Evolutionary conservation across 192 early-diverging fungal genomes (phyloP).

Genomic region (Mortierella claussenii): DNA sequence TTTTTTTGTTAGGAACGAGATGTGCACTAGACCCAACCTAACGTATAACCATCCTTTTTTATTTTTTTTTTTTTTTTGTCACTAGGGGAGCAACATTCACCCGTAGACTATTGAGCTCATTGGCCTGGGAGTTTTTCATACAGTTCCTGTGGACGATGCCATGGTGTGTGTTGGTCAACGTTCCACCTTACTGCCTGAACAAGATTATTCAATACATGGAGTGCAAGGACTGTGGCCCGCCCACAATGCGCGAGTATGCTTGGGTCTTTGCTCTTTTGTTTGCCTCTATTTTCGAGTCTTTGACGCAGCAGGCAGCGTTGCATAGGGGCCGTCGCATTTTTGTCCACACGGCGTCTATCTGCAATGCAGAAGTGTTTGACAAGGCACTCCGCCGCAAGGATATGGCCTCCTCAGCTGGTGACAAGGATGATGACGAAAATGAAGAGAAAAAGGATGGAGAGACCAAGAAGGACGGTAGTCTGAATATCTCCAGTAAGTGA

Average conservation of each 20-base stretch:
- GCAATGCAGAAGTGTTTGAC: slow-evolving; percentile 52
- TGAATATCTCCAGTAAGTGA: slow-evolving; percentile 46
- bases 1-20: not conserved
- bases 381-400: slow-evolving; percentile 52
- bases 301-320: slow-evolving; percentile 60
- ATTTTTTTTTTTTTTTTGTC: not conserved
- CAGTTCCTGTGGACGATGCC: slow-evolving; percentile 43
- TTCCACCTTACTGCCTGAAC: slow-evolving; percentile 44
- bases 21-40: not conserved
- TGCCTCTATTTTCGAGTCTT: slow-evolving; percentile 54
- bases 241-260: slow-evolving; percentile 49
- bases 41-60: not conserved
- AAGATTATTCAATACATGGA: slow-evolving; percentile 49
- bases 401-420: slow-evolving; percentile 44
- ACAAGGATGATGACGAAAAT: slow-evolving; percentile 56
- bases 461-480: slow-evolving; percentile 17
- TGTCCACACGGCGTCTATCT: slow-evolving; percentile 62
- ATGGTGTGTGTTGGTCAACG: slow-evolving; percentile 23
- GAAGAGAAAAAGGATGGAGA: slow-evolving; percentile 1
- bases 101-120: slow-evolving; percentile 9
- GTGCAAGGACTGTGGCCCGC: slow-evolving; percentile 38
- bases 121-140: slow-evolving; percentile 29
- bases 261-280: slow-evolving; percentile 70
- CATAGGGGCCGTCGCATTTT: slow-evolving; percentile 72
- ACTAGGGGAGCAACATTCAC: slow-evolving; percentile 20